Evolutionary conservation across 371 early-diverging fungal genomes (phyloP), one percentile per base, ranked within the genome.

Genomic region (Mortierella sp.): DNA sequence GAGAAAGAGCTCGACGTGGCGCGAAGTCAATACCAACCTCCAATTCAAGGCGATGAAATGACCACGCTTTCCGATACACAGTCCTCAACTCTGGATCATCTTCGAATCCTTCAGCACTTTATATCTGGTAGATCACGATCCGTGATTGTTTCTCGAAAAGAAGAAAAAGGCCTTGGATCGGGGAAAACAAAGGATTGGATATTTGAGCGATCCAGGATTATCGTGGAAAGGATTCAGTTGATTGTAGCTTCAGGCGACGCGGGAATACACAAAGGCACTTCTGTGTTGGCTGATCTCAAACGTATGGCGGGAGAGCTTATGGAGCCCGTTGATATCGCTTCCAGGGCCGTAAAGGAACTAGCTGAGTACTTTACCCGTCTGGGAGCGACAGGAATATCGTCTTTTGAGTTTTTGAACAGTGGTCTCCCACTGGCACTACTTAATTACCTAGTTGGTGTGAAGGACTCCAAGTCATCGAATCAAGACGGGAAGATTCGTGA

Each of bases 361-460:
- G 53, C 79, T 63, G n/a, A 54, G 35, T 47, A 83, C 81, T 63
- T 76, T 84, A 22, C 73, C 69, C 70, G 77, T 54, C 19, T 84
- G 70, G 56, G 86, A 0, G 61, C 70, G 0, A 75, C 80, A 57
- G 91, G 94, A 7, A 87, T 94, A 47, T 95, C 95, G n/a, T 92
- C 92, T 13, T 94, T 92, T 73, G 96, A 96, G 81, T 82, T 96
- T 53, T 78, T 91, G 59, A 93, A 90, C 62, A 93, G 95, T 60
- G 94, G 94, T 0, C 66, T 96, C 29, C 76, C 94, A 43, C 89
- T 87, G 34, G 84, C 88, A 15, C 66, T 93, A 7, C 66, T 87
- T 22, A 67, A 73, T 9, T 92, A 88, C 66, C 70, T 93, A 59
- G 87, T 88, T 2, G 59, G 54, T 3, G 76, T 82, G 9, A 56